phyloP scores from a whole-genome alignment of 257 asterid genomes.

The Fraxinus excelsior region DNA sequence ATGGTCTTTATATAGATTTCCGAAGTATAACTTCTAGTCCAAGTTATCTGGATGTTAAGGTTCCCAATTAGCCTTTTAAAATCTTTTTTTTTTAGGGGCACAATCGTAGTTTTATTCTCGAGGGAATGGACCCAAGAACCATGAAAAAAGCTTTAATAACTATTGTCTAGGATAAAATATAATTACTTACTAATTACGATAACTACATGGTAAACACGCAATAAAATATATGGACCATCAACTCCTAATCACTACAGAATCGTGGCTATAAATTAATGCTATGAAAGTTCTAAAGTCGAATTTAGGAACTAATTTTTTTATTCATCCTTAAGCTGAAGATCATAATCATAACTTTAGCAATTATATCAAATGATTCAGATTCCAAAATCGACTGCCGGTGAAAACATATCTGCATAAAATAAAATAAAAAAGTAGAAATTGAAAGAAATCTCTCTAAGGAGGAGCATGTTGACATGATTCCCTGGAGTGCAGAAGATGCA shows the following conservation, averaged over 20 bases:
- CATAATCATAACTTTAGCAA: slow-evolving; percentile 23
- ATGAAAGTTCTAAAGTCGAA: slow-evolving; percentile 1
- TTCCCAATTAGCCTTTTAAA: neutral
- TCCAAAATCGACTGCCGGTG: slow-evolving; percentile 19
- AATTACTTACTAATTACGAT: neutral
- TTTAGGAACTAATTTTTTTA: neutral
- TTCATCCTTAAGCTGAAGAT: neutral
- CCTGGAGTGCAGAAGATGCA: slow-evolving; percentile 10
- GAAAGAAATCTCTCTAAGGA: neutral
- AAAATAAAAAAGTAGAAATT: neutral
- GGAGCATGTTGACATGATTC: slow-evolving; percentile 1
- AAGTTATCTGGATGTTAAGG: neutral
- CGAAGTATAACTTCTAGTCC: neutral
- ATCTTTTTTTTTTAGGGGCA: neutral
- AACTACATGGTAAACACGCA: no score
- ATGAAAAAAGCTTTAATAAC: no score
- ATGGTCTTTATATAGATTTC: neutral
- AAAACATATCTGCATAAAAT: slow-evolving; percentile 19
- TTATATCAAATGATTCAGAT: slow-evolving; percentile 14
- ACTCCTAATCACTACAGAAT: slow-evolving; percentile 6
- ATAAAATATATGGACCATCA: no score
- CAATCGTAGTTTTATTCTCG: neutral
- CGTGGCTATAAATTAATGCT: slow-evolving; percentile 11
- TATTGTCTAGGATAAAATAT: neutral
- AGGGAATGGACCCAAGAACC: neutral